Conservation (phyloP, 2,329 filamentous ascomycete species). For the Aspergillus sp. region DNA sequence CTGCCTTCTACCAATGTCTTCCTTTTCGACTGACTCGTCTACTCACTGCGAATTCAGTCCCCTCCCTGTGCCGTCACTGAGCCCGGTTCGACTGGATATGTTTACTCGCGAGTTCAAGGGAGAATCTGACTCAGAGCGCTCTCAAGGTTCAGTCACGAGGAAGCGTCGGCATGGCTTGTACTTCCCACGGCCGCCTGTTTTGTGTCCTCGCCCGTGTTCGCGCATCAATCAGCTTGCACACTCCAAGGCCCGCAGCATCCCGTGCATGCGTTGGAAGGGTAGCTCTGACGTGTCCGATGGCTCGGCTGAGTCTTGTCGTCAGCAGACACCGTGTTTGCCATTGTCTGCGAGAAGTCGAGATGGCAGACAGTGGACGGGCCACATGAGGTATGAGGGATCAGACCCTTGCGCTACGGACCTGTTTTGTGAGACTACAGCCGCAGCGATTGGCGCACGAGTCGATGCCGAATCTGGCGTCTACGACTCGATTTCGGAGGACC, state of each 20-base stretch:
- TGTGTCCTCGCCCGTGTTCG: conserved; percentile 9
- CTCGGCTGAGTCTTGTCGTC: too few species aligned
- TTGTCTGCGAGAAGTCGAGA: too few species aligned
- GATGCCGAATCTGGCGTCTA: conserved; percentile 1
- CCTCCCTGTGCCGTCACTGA: conserved; percentile 2
- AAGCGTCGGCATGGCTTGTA: conserved; percentile 24
- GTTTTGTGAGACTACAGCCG: conserved; percentile 2
- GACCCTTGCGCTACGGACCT: conserved; percentile 1
- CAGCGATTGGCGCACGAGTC: conserved; percentile 1
- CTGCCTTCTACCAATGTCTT: not conserved
- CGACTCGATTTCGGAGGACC: conserved; percentile 5
- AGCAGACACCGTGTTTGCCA: too few species aligned
- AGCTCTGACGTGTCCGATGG: conserved; percentile 1
- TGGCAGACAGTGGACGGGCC: not conserved
- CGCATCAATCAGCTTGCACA: not conserved
- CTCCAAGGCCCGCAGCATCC: not conserved
- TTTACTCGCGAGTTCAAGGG: conserved; percentile 5
- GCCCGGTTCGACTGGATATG: not conserved
- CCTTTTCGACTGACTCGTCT: not conserved
- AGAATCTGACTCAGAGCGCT: conserved; percentile 7
- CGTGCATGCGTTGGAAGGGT: not conserved
- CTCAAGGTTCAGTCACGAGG: conserved; percentile 13
- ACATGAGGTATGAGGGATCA: not conserved
- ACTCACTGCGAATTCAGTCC: not conserved
- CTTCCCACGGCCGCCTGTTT: conserved; percentile 22